Evolutionary conservation across 306 rosid genomes (phyloP).

Genomic region (Mucuna pruriens): DNA sequence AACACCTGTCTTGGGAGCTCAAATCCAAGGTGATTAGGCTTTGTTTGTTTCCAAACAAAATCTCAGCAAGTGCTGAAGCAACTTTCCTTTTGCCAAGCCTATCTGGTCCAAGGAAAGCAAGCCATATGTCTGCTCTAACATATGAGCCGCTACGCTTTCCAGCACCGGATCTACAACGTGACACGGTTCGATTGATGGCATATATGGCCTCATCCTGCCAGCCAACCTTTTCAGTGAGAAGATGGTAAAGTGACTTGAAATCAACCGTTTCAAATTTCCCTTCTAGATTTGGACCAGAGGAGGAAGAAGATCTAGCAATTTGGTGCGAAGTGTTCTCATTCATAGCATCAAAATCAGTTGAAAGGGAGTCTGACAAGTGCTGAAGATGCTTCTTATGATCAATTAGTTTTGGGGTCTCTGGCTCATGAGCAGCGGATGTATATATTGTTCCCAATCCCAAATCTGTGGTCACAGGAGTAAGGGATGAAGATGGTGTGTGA

Average conservation of each 20-base stretch:
- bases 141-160: slow-evolving; percentile 53
- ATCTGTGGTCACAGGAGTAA: slow-evolving; percentile 82
- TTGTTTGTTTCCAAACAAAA: slow-evolving; percentile 58
- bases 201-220: slow-evolving; percentile 86
- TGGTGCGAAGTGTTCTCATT: slow-evolving; percentile 46
- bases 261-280: slow-evolving; percentile 58
- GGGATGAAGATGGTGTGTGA: slow-evolving; percentile 45
- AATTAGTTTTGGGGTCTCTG: slow-evolving; percentile 46
- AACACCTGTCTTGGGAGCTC: slow-evolving; percentile 49
- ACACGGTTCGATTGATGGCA: slow-evolving; percentile 57
- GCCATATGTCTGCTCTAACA: slow-evolving; percentile 75
- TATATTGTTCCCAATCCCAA: slow-evolving; percentile 88
- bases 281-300: slow-evolving; percentile 51
- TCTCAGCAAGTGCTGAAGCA: slow-evolving; percentile 73
- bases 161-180: slow-evolving; percentile 53
- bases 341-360: slow-evolving; percentile 54
- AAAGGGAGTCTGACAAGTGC: slow-evolving; percentile 60
- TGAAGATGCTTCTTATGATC: slow-evolving; percentile 46
- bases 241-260: slow-evolving; percentile 62
- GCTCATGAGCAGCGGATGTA: slow-evolving; percentile 56
- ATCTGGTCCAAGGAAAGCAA: slow-evolving; percentile 84
- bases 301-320: slow-evolving; percentile 51
- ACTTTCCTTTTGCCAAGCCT: slow-evolving; percentile 78
- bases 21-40: slow-evolving; percentile 71
- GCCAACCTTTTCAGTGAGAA: slow-evolving; percentile 65